Percentiles rank a stretch among this genome's conserved stretches.
phyloP scores from a whole-genome alignment of 2,329 filamentous ascomycete genomes.

The Graphilbum fragrans region DNA sequence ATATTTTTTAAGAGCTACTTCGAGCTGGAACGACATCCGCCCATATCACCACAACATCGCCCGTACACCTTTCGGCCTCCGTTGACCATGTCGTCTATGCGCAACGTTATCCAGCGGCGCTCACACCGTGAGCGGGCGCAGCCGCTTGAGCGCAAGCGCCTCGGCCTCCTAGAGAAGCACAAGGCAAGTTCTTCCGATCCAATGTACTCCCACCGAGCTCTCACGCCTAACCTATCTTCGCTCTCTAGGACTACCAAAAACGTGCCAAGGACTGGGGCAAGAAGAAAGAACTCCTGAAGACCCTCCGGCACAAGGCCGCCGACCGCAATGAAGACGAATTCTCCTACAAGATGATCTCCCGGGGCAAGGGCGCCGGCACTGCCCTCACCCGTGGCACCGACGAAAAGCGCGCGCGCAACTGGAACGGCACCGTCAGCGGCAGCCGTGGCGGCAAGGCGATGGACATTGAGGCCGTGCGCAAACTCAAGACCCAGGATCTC shows the following conservation, averaged over 20 bases:
- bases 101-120: conserved; percentile 18
- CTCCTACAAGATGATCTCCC: conserved; percentile 58
- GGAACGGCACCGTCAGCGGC: conserved; percentile 43
- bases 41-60: no score
- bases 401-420: conserved; percentile 29
- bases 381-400: conserved; percentile 22
- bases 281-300: conserved; percentile 49
- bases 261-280: conserved; percentile 54
- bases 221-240: not conserved
- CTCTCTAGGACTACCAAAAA: conserved; percentile 17
- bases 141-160: conserved; percentile 68
- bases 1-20: not conserved
- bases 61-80: no score
- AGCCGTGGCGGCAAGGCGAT: conserved; percentile 45
- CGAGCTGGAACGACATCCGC: no score
- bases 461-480: conserved; percentile 42
- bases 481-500: conserved; percentile 58
- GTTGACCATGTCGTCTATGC: conserved; percentile 9
- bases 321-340: conserved; percentile 63
- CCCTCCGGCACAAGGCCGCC: conserved; percentile 47
- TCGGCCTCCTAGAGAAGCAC: conserved; percentile 91
- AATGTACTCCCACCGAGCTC: not conserved
- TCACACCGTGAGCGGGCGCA: conserved; percentile 87
- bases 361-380: conserved; percentile 37
- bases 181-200: conserved; percentile 42